Base-by-base conservation (phyloP, 108 stramenopile genomes). In the Cafeteria roenbergensis region DNA sequence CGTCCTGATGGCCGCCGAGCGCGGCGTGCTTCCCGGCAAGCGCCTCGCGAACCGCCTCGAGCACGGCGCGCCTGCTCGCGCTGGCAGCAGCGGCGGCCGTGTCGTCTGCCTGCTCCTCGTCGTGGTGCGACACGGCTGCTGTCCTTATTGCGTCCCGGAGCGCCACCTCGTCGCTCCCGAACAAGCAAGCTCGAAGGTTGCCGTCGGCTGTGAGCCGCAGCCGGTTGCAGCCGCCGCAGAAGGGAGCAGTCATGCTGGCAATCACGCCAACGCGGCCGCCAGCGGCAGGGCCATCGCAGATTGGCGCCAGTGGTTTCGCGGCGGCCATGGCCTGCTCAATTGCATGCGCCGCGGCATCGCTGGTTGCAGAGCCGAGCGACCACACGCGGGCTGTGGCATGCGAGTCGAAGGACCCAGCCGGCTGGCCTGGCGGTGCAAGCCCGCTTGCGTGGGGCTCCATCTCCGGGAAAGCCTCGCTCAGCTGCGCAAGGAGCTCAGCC, bases 141-240 rank as follows among this genome's bases (percentile, higher is more conserved):
- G n/a, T 4, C 51, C 63, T n/a, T 62, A 94, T 65, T 8, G 84
- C 80, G 62, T 97, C 91, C 37, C 91, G 79, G 51, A 95, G 72
- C 57, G 78, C 82, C 22, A 95, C 75, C 63, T 91, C 89, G 37
- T 89, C 86, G 54, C 74, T 74, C 34, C 91, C 91, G 58, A 98
- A 98, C 22, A 98, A 67, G 70, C 97, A 98, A 8, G 88, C 87
- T 70, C 96, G 95, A 57, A 99, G 72, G 66, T 87, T 81, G 21
- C 97, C 97, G 71, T 99, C 94, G 29, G 94, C 88, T 6, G 94
- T 95, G 25, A 99, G 71, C 36, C 97, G 86, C 12, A 99, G 66
- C 34, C 97, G 87, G 77, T 99, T 99, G 83, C 97, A 99, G 9
- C 86, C 80, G 0, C 84, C 88, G 71, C 97, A 99, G 73, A 98